These are phyloP conservation scores for Sporothrix luriei DNA, from an alignment of 2,329 filamentous ascomycete species.

Conservation along the genomic window DNA sequence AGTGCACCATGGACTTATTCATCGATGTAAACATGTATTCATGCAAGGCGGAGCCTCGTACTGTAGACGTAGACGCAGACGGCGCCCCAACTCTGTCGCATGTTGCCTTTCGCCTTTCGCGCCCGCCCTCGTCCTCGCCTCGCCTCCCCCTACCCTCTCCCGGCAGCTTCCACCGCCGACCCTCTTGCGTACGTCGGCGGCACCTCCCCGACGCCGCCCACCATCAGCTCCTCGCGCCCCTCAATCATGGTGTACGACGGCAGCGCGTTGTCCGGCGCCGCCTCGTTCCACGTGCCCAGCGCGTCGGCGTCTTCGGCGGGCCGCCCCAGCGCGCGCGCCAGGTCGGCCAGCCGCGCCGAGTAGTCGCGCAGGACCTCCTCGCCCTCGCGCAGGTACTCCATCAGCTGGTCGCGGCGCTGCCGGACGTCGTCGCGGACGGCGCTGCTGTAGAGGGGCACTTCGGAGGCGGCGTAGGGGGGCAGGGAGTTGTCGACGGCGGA, in stretches of 20 bases:
- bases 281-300: conserved; percentile 42
- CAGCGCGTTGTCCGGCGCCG: conserved; percentile 41
- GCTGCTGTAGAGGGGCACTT: conserved; percentile 39
- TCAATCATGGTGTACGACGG: conserved; percentile 41
- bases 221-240: conserved; percentile 41
- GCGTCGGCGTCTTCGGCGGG: conserved; percentile 38
- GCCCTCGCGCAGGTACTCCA: conserved; percentile 40
- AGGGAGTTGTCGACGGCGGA: conserved; percentile 27
- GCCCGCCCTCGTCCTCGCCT: too few relatives aligned
- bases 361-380: conserved; percentile 42
- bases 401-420: conserved; percentile 40
- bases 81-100: too few relatives aligned
- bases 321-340: conserved; percentile 38
- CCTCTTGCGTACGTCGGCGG: conserved; percentile 38
- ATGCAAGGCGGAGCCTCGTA: too few relatives aligned
- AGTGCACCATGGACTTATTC: too few relatives aligned
- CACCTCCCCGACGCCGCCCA: conserved; percentile 42
- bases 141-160: too few relatives aligned
- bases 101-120: too few relatives aligned
- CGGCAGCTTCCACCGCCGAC: neutral
- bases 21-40: too few relatives aligned
- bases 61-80: too few relatives aligned
- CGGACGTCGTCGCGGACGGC: conserved; percentile 38
- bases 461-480: conserved; percentile 40
- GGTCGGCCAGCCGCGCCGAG: conserved; percentile 40